phyloP scores from a whole-genome alignment of 2,329 filamentous ascomycete genomes.

The Blastomyces gilchristii region DNA sequence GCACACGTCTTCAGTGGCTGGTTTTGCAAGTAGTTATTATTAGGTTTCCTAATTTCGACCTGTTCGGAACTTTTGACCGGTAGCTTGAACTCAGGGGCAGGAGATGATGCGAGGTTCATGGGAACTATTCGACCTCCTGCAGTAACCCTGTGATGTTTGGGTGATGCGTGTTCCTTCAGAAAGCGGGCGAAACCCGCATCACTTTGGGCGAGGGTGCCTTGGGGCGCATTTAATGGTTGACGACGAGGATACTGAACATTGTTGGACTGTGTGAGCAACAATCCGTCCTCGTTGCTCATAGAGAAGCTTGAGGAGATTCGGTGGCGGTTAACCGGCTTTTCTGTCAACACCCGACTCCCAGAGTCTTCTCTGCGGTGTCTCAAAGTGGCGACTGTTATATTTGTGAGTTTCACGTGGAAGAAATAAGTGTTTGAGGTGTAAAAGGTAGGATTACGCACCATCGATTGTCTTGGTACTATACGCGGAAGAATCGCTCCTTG shows the following conservation, averaged over 20 bases:
- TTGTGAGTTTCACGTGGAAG: background rate
- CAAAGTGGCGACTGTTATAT: background rate
- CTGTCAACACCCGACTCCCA: conserved; percentile 18
- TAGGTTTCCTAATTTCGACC: background rate
- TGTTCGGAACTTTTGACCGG: conserved; percentile 15
- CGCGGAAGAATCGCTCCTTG: background rate
- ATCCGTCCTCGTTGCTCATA: conserved; percentile 15
- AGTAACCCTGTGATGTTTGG: conserved; percentile 41
- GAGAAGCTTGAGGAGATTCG: conserved; percentile 19
- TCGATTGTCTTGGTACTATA: background rate
- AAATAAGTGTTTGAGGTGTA: background rate
- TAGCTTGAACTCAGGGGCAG: conserved; percentile 30
- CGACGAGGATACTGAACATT: conserved; percentile 20
- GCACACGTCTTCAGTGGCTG: background rate
- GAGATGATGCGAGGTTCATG: conserved; percentile 28
- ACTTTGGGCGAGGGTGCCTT: conserved; percentile 24
- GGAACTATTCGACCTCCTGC: conserved; percentile 41
- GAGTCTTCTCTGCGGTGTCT: conserved; percentile 1
- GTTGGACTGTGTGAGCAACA: conserved; percentile 13
- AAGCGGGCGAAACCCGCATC: conserved; percentile 39
- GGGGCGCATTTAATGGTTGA: conserved; percentile 27
- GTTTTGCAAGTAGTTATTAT: background rate
- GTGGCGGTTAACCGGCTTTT: conserved; percentile 21
- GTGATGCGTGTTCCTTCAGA: conserved; percentile 38
- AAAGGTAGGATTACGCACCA: background rate